Evolutionary conservation across 2,329 filamentous ascomycete genomes (phyloP).

Genomic region (Botrytis aclada): DNA sequence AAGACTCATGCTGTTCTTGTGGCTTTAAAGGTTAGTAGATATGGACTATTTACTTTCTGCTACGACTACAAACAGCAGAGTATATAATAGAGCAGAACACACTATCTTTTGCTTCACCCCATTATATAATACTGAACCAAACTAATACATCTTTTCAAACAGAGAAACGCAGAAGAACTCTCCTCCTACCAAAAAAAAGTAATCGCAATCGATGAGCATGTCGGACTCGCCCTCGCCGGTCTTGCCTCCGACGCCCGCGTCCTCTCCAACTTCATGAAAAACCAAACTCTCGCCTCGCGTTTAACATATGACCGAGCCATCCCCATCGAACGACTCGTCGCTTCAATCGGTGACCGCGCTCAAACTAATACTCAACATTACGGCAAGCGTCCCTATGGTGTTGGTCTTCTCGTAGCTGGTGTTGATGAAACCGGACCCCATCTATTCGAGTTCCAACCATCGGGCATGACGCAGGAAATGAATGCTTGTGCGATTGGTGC

Average conservation of each 20-base stretch:
- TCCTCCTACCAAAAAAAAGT: constrained; percentile 99
- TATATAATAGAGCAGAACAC: neutral
- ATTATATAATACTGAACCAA: neutral
- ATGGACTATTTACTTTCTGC: neutral
- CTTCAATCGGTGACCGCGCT: constrained; percentile 91
- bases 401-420: constrained; percentile 86
- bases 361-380: constrained; percentile 98
- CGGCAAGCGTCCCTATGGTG: constrained; percentile 92
- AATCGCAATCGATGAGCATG: constrained; percentile 92
- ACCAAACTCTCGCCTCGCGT: constrained; percentile 92
- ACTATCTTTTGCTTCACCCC: too few relatives aligned
- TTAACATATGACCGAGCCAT: constrained; percentile 95
- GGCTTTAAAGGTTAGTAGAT: constrained; percentile 77
- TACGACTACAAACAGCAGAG: neutral
- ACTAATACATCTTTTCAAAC: neutral
- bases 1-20: constrained; percentile 97
- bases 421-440: constrained; percentile 93
- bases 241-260: constrained; percentile 97
- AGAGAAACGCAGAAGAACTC: constrained; percentile 98
- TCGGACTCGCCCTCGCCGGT: constrained; percentile 91
- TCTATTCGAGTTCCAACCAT: constrained; percentile 97
- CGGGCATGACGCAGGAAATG: constrained; percentile 96
- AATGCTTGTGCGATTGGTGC: constrained; percentile 93
- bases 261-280: constrained; percentile 99
- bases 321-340: constrained; percentile 82